Percentiles rank a stretch among this genome's conserved stretches.
These are phyloP conservation scores for Sinapis alba DNA, from an alignment of 441 rosid species.

Conservation along the genomic window DNA sequence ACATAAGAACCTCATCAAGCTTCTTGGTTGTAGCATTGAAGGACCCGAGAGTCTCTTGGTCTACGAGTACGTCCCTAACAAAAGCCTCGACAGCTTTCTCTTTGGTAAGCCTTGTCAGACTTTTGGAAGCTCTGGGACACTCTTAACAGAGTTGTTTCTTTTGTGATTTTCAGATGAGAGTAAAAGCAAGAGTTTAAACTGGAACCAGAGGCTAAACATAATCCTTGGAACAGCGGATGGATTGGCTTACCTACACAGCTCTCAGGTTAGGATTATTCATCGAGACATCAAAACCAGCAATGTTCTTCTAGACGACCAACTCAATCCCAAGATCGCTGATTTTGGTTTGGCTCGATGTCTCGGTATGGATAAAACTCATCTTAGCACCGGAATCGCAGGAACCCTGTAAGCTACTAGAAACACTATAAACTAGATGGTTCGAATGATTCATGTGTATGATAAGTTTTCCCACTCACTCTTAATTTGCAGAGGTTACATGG, in stretches of 20 bases:
- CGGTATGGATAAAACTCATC: constrained; percentile 61
- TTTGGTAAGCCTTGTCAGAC: constrained; percentile 47
- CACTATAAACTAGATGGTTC: background rate
- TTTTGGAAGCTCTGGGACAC: background rate
- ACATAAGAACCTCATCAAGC: background rate
- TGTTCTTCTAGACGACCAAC: constrained; percentile 68
- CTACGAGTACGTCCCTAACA: constrained; percentile 72
- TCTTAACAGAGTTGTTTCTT: background rate
- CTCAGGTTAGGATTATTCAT: constrained; percentile 64
- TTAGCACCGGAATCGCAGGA: constrained; percentile 80
- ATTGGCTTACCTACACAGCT: constrained; percentile 72
- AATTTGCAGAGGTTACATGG: constrained; percentile 44
- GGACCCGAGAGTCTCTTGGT: constrained; percentile 93
- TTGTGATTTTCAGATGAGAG: constrained; percentile 47
- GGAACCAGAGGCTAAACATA: constrained; percentile 65
- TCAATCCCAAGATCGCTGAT: constrained; percentile 40
- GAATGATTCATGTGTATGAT: background rate
- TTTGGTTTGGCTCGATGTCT: constrained; percentile 78
- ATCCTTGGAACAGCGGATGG: constrained; percentile 80
- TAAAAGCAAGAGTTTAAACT: constrained; percentile 45
- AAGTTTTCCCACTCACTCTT: background rate
- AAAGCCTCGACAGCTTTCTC: constrained; percentile 71
- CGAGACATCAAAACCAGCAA: constrained; percentile 86
- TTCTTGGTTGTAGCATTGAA: constrained; percentile 73
- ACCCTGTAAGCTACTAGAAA: constrained; percentile 53